Percentiles rank a stretch among this genome's conserved stretches.
Evolutionary conservation across 1,284 basidiomycete species (phyloP).

Genomic region (Macrocystidia cucumis): DNA sequence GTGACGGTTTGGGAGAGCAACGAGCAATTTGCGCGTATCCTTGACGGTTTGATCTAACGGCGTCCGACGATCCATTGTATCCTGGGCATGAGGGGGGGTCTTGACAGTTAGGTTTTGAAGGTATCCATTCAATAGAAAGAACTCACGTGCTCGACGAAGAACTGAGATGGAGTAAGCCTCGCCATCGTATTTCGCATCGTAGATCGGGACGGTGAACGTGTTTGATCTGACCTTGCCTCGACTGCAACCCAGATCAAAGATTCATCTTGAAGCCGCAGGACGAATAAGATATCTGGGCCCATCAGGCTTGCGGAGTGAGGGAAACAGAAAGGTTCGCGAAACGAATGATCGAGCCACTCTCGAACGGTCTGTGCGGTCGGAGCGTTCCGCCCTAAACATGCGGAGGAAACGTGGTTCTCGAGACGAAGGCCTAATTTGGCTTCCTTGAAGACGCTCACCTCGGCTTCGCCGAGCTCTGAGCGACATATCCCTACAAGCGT

Average conservation of each 20-base stretch:
- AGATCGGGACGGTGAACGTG: constrained; percentile 17
- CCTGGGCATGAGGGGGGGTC: no score
- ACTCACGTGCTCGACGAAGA: constrained; percentile 28
- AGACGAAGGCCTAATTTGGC: no score
- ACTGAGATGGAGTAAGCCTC: constrained; percentile 28
- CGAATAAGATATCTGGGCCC: constrained; percentile 31
- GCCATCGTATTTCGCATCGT: constrained; percentile 25
- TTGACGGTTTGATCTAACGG: no score
- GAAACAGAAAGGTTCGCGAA: constrained; percentile 25
- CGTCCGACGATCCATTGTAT: no score
- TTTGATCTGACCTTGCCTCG: constrained; percentile 26
- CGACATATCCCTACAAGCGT: constrained; percentile 25
- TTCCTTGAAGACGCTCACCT: constrained; percentile 18
- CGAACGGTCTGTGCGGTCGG: constrained; percentile 21
- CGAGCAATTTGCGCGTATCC: no score
- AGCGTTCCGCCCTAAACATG: constrained; percentile 25
- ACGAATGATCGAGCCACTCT: constrained; percentile 21
- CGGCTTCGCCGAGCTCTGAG: constrained; percentile 13
- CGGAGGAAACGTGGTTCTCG: constrained; percentile 21
- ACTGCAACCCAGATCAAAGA: constrained; percentile 29
- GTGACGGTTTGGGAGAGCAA: no score
- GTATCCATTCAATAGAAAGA: no score
- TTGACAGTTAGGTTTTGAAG: no score
- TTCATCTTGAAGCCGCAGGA: constrained; percentile 22
- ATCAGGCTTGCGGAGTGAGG: constrained; percentile 26